Conservation (phyloP, 805 yeast genomes). For the Yamadazyma phyllophila region DNA sequence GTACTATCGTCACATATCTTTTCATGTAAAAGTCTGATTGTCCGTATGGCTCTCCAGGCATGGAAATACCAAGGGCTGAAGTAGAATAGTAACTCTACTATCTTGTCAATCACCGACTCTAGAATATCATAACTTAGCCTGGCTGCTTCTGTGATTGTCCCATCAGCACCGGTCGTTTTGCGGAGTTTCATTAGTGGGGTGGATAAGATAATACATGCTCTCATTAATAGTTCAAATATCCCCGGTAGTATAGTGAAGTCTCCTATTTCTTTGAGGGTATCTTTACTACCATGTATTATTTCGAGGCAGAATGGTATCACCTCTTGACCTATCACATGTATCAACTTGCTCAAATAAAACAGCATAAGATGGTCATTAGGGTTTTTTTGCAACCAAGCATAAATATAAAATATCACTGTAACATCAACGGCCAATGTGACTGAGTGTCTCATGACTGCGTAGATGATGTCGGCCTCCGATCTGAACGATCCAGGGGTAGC, state of each 20-base stretch:
- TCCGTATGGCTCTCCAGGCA: conserved; percentile 45
- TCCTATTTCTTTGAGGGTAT: conserved; percentile 33
- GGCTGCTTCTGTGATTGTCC: not conserved
- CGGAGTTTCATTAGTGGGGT: conserved; percentile 22
- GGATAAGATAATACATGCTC: conserved; percentile 22
- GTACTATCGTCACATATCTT: not conserved
- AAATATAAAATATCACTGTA: conserved; percentile 31
- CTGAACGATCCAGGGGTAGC: not conserved
- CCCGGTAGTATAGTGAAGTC: conserved; percentile 42
- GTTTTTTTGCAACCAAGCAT: conserved; percentile 35
- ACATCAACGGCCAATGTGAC: conserved; percentile 2
- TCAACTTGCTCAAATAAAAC: conserved; percentile 31
- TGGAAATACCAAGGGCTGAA: conserved; percentile 59
- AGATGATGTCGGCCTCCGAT: conserved; percentile 2
- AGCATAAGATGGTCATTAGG: conserved; percentile 26
- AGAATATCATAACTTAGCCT: too few relatives aligned
- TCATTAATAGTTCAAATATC: conserved; percentile 23
- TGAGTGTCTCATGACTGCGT: not conserved
- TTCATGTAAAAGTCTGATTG: not conserved
- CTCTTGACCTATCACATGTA: conserved; percentile 27
- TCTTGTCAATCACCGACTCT: not conserved
- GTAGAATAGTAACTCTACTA: conserved; percentile 3
- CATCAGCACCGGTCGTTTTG: not conserved
- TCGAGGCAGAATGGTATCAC: conserved; percentile 30
- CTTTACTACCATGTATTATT: conserved; percentile 25